Evolutionary conservation across 2,329 filamentous ascomycete species (phyloP), one percentile per base, ranked within the genome.

Genomic region (Ceratocystis papillata): DNA sequence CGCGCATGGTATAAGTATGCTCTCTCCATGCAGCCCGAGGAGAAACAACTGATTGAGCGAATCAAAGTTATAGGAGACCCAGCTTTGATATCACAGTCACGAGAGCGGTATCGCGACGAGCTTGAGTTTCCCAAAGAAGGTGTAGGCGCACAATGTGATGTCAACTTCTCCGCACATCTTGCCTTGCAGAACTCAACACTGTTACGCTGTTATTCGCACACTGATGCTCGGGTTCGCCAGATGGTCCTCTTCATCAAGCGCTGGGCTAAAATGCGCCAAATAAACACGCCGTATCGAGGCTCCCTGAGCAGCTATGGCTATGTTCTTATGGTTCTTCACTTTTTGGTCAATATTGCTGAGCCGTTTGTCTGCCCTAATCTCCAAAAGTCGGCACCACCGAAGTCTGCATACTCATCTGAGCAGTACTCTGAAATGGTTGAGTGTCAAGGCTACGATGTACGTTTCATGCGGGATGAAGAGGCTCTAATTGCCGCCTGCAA

Each of bases 221-320:
- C 87, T 22, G 92, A 96, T 72, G 77, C 83, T 3, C 86, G 92
- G 10, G 89, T 96, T 4, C 82, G 84, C 25, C 84, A 86, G 1
- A 83, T 96, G 77, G 85, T 95, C 0, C 77, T 95, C 7, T 96
- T 96, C 73, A 79, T 96, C 73, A 96, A 96, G 75, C 83, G 90
- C 69, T 96, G 92, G 91, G 90, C 90, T 30, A 95, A 94, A 74
- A 80, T 81, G 33, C 85, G 92, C 60, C 88, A 86, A 69, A 92
- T 96, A 76, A 96, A 96, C 75, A 89, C 87, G 53, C 86, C 89
- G 1, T 95, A 95, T 73, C 86, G 87, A 46, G 91, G 92, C 53
- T 95, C 90, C 0, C 78, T 96, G 20, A 92, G 88, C 64, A 93
- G 89, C 70, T 96, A 96, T 72, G 91, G 92, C 62, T 96, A 93